A percentile compares a stretch with the other conserved stretches of the same genome.
phyloP scores from a whole-genome alignment of 1,139 yeast species.

The Arxiozyma slooffiae region DNA sequence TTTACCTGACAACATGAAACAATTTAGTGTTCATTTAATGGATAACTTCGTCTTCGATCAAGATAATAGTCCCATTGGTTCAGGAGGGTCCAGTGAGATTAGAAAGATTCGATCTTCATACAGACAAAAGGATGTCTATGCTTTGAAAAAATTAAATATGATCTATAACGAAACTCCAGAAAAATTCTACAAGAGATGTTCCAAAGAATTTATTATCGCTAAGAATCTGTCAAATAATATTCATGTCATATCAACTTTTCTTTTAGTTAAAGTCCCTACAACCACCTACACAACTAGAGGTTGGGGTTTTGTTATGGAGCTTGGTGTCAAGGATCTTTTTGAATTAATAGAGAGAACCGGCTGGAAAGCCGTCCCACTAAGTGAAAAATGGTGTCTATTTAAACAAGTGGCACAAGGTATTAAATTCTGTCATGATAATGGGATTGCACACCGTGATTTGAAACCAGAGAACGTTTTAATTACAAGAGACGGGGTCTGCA shows the following conservation, averaged over 20 bases:
- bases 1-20: conserved; percentile 47
- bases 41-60: conserved; percentile 49
- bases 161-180: conserved; percentile 53
- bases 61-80: conserved; percentile 44
- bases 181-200: conserved; percentile 56
- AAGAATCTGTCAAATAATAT: conserved; percentile 42
- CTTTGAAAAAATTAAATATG: conserved; percentile 57
- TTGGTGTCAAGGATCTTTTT: conserved; percentile 60
- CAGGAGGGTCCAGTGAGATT: conserved; percentile 69
- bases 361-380: conserved; percentile 42
- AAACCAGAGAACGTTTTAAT: conserved; percentile 87
- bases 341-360: conserved; percentile 44
- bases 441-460: conserved; percentile 83
- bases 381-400: conserved; percentile 44
- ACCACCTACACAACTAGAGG: conserved; percentile 50
- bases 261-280: conserved; percentile 49
- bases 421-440: conserved; percentile 63
- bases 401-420: conserved; percentile 46
- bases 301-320: conserved; percentile 69
- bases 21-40: conserved; percentile 43
- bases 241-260: conserved; percentile 51
- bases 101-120: conserved; percentile 40
- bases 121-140: conserved; percentile 36
- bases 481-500: conserved; percentile 46
- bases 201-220: conserved; percentile 55